These are phyloP conservation scores for Vicia sativa DNA, from an alignment of 306 rosid species.

Conservation along the genomic window DNA sequence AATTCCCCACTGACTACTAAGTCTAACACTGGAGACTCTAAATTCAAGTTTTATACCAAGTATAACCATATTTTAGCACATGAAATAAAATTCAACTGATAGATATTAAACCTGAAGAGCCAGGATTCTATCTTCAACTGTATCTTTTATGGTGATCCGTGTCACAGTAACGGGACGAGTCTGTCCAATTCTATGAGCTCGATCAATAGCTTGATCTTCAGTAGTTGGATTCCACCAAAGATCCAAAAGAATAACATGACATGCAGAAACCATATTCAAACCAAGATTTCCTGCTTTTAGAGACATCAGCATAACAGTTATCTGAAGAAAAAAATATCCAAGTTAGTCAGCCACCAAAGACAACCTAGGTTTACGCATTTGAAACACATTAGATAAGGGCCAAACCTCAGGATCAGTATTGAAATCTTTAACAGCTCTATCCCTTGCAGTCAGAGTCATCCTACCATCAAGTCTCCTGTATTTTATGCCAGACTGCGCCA, in stretches of 20 bases:
- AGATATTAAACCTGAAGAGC: conserved; percentile 73
- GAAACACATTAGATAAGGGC: conserved; percentile 38
- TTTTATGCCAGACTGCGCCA: conserved; percentile 48
- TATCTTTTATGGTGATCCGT: conserved; percentile 80
- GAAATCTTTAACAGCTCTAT: conserved; percentile 88
- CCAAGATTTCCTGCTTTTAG: conserved; percentile 98
- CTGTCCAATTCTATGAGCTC: conserved; percentile 98
- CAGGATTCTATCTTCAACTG: conserved; percentile 94
- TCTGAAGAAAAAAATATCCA: conserved; percentile 48
- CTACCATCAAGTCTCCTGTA: conserved; percentile 97
- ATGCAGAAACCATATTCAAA: conserved; percentile 97
- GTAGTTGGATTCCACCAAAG: conserved; percentile 99
- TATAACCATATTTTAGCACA: conserved; percentile 17
- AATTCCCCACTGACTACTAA: conserved; percentile 9
- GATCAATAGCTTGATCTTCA: conserved; percentile 97
- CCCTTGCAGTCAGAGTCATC: conserved; percentile 80
- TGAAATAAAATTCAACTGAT: conserved; percentile 17
- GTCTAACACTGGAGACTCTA: conserved; percentile 29
- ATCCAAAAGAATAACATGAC: conserved; percentile 93
- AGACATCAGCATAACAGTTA: conserved; percentile 95
- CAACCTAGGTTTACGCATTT: conserved; percentile 33
- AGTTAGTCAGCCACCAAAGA: conserved; percentile 38
- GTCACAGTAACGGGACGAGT: conserved; percentile 97
- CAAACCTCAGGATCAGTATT: conserved; percentile 81
- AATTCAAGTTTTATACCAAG: conserved; percentile 23